Conservation (phyloP, 169 alveolate species). For the Plasmodium cynomolgi region DNA sequence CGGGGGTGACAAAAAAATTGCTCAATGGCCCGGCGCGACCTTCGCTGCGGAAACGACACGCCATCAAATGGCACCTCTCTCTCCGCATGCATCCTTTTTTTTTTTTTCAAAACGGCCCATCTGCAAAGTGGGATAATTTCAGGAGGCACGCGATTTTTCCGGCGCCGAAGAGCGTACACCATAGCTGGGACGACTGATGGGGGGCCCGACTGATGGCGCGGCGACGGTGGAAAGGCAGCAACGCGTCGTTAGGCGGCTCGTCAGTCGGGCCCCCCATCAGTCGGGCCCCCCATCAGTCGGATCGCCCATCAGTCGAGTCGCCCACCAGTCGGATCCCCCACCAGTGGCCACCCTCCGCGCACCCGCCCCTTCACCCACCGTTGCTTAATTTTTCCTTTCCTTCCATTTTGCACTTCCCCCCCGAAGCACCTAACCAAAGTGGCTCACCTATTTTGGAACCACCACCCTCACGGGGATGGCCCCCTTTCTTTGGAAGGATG, state of each 20-base stretch:
- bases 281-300: neutral
- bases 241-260: neutral
- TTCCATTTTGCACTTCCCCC: neutral
- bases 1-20: too few species aligned
- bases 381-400: neutral
- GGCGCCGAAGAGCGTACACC: neutral
- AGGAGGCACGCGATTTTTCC: neutral
- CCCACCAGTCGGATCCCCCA: too few species aligned
- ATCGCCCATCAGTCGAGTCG: too few species aligned
- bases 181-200: too few species aligned
- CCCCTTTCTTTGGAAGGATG: neutral
- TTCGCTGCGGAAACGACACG: neutral
- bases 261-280: neutral
- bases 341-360: neutral
- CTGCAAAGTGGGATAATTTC: neutral
- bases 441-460: neutral
- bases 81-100: neutral
- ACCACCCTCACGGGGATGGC: neutral
- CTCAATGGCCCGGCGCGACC: neutral
- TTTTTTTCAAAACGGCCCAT: neutral
- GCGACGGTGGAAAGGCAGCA: neutral
- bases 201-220: neutral
- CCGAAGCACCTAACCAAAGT: neutral
- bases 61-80: neutral
- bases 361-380: neutral